These are phyloP conservation scores for Chlorella sp. DNA, from an alignment of 139 green algal species.

Conservation along the genomic window DNA sequence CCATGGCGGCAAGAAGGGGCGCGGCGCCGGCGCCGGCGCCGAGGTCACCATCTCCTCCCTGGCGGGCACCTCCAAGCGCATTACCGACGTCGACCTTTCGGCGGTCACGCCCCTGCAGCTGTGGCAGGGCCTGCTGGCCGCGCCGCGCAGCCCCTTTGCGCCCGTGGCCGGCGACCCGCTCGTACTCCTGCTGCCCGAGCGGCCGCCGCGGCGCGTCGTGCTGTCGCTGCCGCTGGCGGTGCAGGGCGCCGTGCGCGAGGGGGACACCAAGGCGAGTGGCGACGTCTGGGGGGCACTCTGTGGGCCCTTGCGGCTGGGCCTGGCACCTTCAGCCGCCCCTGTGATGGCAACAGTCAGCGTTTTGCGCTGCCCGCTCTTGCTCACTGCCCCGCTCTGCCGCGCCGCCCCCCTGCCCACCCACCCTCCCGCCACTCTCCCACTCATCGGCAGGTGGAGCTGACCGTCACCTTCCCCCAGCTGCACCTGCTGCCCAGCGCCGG, in stretches of 20 bases:
- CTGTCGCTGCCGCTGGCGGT: background rate
- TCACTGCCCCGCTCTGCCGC: background rate
- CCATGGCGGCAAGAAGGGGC: background rate
- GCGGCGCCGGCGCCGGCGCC: background rate
- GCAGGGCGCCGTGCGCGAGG: slow-evolving; percentile 3
- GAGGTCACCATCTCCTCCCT: slow-evolving; percentile 19
- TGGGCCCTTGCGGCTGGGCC: no score
- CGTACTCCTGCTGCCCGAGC: slow-evolving; percentile 25
- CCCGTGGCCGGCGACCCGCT: background rate
- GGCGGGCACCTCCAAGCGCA: background rate
- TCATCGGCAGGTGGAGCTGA: slow-evolving; percentile 17
- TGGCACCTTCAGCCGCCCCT: no score
- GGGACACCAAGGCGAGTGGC: slow-evolving; percentile 13
- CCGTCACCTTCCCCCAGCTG: slow-evolving; percentile 12
- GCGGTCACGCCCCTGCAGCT: background rate
- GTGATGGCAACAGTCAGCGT: no score
- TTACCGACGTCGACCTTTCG: background rate
- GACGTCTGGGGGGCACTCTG: no score
- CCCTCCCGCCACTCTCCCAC: background rate
- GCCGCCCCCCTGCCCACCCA: no score
- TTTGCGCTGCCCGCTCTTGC: background rate
- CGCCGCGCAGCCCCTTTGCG: background rate
- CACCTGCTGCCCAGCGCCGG: slow-evolving; percentile 9
- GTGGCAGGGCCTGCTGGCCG: background rate
- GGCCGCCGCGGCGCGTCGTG: no score